Base-by-base conservation (phyloP, 768 basidiomycete genomes). In the Xerocomus potaroensis region DNA sequence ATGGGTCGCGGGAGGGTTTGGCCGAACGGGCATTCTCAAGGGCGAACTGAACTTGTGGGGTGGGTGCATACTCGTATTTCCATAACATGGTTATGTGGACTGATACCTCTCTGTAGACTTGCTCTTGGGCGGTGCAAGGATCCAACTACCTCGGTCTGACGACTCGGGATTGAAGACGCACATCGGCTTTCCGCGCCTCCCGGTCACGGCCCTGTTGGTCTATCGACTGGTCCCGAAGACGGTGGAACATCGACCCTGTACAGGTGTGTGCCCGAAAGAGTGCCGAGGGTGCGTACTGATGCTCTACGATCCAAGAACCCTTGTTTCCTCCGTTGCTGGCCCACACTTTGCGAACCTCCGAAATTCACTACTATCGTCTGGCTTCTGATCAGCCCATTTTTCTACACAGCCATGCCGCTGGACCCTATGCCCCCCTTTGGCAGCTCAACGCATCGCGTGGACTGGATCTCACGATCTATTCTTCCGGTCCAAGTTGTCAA, bases 291-390 rank as follows among this genome's bases (percentile, higher is more conserved):
- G 4, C 9, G 9, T 11, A 26, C 42, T 65, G 40, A 64, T 40
- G n/a, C 8, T n/a, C 21, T n/a, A n/a, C n/a, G 0, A 27, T 49
- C 22, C 5, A 49, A 85, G 85, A 71, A 31, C 57, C 76, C 1
- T 59, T 81, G 6, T 68, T 90, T 32, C 69, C 78, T 5, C 86
- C 88, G 3, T 66, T 91, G n/a, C 67, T 92, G 11, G 66, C 76
- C 24, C 84, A 91, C 48, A 71, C 71, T 0, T 81, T 87, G 0
- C 69, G 76, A 41, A 59, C 70, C 1, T 65, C 73, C 9, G 89
- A 91, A 66, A 77, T 78, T 1, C 82, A 89, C 58, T 87, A 87
- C 54, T 80, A 78, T 61, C 77, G 81, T 24, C 69, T 87, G 23
- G 51, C 33, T 7, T 9, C 60, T n/a, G 36, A 42, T 50, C 32